Percentiles rank a stretch among this genome's conserved stretches.
phyloP scores from a whole-genome alignment of 441 rosid species.

The Populus hybrid region DNA sequence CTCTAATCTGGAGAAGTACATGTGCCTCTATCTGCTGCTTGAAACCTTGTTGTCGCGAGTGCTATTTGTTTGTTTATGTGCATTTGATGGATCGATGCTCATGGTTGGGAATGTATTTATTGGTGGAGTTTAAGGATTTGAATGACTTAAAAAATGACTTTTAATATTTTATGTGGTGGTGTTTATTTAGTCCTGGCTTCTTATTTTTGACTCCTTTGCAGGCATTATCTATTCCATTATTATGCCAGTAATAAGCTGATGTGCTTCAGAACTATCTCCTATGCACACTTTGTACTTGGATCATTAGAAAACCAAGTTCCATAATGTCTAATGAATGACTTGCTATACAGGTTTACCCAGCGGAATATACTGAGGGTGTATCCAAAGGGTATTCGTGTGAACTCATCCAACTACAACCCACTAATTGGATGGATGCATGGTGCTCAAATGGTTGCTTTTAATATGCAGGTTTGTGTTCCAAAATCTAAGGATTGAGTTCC shows the following conservation, averaged over 20 bases:
- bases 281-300: background rate
- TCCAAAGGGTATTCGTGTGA: slow-evolving; percentile 76
- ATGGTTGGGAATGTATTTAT: slow-evolving; percentile 1
- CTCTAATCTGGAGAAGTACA: background rate
- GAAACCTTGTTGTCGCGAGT: background rate
- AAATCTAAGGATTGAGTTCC: background rate
- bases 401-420: slow-evolving; percentile 93
- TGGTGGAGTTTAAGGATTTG: slow-evolving; percentile 1
- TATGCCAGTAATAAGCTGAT: background rate
- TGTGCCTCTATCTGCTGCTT: background rate
- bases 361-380: slow-evolving; percentile 75
- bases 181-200: background rate
- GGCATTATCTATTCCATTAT: background rate
- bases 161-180: background rate
- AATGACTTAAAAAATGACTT: background rate
- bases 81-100: background rate
- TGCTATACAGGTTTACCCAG: slow-evolving; percentile 72
- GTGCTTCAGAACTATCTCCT: background rate
- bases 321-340: slow-evolving; percentile 2
- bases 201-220: background rate
- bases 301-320: background rate
- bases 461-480: slow-evolving; percentile 76
- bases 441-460: slow-evolving; percentile 99
- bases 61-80: background rate
- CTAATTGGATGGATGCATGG: slow-evolving; percentile 91